Evolutionary conservation across 176 grass and related monocot species (phyloP), one percentile per base, ranked within the genome.

Genomic region (Ananas comosus): DNA sequence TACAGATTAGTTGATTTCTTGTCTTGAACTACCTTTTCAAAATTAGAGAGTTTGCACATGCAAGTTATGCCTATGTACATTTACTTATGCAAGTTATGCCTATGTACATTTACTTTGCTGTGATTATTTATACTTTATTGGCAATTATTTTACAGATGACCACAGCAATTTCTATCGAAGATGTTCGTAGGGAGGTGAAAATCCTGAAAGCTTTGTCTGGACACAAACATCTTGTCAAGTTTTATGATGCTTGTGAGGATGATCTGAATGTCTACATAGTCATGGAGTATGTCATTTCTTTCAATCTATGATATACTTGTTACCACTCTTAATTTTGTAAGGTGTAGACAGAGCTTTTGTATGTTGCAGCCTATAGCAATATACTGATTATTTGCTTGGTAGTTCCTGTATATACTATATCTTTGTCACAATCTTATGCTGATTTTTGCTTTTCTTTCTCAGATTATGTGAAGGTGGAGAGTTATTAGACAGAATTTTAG

Each of bases 231-330:
- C 76, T 89, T 28, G 95, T 94, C 48, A 91, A 91, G 58, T 99
- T 99, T 91, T 86, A 99, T 86, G 95, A 99, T 86, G 82, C 95
- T 65, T 94, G 87, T 82, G 95, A 99, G 76, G 95, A 99, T 82
- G 70, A 33, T 2, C 68, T 82, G 77, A 94, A 88, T 75, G 87
- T 99, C 80, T 99, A 99, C 87, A 88, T 99, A 78, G 78, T 94
- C 73, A 99, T 99, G 95, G 90, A 99, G 95, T 99, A 94, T 75
- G 89, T 79, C 72, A 72, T 50, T 13, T 69, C 52, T 67, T 75
- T 53, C 72, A 51, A 23, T 42, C n/a, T 42, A 4, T 42, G 33
- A 42, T 42, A 42, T 42, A 42, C 5, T 42, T 42, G 33, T 7
- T 42, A 42, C 33, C 33, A 42, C 33, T 42, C 33, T 42, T 42